These are phyloP conservation scores for Suillus subaureus DNA, from an alignment of 768 basidiomycete genomes.

Conservation along the genomic window DNA sequence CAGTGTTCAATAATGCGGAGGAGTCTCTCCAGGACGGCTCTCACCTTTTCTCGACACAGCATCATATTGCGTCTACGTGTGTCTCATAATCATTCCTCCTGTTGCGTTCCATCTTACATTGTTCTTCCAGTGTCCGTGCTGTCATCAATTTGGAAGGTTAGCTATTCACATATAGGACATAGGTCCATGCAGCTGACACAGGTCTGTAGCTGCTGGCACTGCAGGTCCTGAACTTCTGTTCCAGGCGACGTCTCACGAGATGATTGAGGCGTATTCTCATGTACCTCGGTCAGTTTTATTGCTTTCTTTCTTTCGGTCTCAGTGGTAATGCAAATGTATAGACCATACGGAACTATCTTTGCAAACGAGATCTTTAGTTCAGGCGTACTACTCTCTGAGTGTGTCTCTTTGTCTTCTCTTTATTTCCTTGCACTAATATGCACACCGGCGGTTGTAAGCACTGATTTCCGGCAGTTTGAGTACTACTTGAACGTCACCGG, in stretches of 20 bases:
- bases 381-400: conserved; percentile 91
- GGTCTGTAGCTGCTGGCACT: conserved; percentile 72
- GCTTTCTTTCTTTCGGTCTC: neutral
- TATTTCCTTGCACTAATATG: conserved; percentile 3
- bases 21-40: conserved; percentile 95
- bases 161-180: conserved; percentile 5
- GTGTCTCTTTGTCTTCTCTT: conserved; percentile 22
- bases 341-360: conserved; percentile 86
- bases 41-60: conserved; percentile 91
- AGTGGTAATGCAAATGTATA: conserved; percentile 23
- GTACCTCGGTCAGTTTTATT: conserved; percentile 63
- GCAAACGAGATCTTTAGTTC: conserved; percentile 94
- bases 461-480: conserved; percentile 95
- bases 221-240: conserved; percentile 89
- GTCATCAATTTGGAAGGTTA: conserved; percentile 89
- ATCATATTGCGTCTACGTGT: conserved; percentile 70
- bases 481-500: conserved; percentile 89
- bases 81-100: conserved; percentile 29
- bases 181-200: neutral
- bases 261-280: conserved; percentile 88
- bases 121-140: conserved; percentile 66
- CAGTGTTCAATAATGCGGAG: conserved; percentile 95
- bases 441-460: conserved; percentile 46
- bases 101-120: neutral
- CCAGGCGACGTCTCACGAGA: conserved; percentile 93